Conservation (phyloP, 306 rosid species). For the Prunus padus region DNA sequence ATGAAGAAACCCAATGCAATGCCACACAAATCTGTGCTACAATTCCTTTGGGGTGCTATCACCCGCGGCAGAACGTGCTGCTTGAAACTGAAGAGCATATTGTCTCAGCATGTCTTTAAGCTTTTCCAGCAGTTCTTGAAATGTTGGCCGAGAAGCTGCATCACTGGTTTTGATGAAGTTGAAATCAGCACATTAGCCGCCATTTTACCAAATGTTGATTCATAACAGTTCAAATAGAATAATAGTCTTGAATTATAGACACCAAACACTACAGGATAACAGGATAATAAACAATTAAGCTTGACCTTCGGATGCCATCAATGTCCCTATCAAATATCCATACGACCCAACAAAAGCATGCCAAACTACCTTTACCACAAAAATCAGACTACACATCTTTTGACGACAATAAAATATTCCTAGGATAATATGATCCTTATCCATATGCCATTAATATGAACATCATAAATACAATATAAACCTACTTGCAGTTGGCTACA, state of each 20-base stretch:
- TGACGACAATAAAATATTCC: neutral
- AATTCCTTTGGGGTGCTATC: slow-evolving; percentile 67
- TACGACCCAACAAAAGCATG: neutral
- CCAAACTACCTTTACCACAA: neutral
- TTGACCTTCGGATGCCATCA: slow-evolving; percentile 2
- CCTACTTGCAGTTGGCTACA: too few species aligned
- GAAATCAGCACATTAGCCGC: slow-evolving; percentile 14
- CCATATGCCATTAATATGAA: too few species aligned
- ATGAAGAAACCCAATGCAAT: slow-evolving; percentile 14
- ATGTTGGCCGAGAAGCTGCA: slow-evolving; percentile 74
- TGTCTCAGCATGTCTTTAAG: slow-evolving; percentile 70
- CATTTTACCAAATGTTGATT: neutral
- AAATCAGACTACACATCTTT: neutral
- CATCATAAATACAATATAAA: too few species aligned
- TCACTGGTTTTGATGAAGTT: slow-evolving; percentile 55
- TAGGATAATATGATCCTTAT: neutral
- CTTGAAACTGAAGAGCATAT: slow-evolving; percentile 69
- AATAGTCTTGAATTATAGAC: neutral
- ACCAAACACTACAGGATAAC: neutral
- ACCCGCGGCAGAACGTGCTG: slow-evolving; percentile 51
- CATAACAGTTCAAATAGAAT: neutral
- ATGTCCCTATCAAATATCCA: too few species aligned
- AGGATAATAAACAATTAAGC: neutral
- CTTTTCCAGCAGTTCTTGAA: slow-evolving; percentile 75
- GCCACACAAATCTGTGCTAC: slow-evolving; percentile 33